Base-by-base conservation (phyloP, 2,329 filamentous ascomycete genomes). In the Botrytis hyacinthi region DNA sequence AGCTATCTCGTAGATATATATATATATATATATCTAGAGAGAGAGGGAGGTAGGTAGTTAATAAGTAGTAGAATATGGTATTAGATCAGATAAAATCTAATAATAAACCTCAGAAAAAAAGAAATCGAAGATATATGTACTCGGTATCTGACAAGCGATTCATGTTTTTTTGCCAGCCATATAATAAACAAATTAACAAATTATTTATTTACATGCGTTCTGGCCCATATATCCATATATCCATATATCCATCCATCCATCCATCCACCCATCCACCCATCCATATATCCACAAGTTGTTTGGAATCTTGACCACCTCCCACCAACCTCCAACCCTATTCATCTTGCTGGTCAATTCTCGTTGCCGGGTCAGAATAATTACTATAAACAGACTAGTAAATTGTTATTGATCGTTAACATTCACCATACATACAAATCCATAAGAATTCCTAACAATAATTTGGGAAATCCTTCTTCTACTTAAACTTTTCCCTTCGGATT, bases 311-410 rank as follows among this genome's bases (percentile, higher is more conserved):
- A 48, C 37, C 37, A 10, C 37, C 35, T 35, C 35, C 37, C 37
- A 40, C 37, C 37, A 40, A 40, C 46, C 37, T 40, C 16, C 37
- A 10, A 68, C 32, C 46, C 48, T 32, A 12, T 32, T 54, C 66
- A 61, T 72, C 1, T 66, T 37, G 63, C 63, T 69, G 48, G 66
- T 40, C 35, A 69, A 42, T 57, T 26, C 40, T 51, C 62, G 71
- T 72, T 72, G 71, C 71, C 37, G 26, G 71, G 71, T 72, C 48
- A 72, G 62, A 29, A 68, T 37, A 37, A 72, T 68, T 72, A 60
- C 71, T 37, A 72, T 32, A 72, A 72, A 42, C 71, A 72, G 71
- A 72, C 71, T 59, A 68, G 61, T 67, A 67, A 66, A n/a, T 67
- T 72, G 70, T 72, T 67, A 72, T 71, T 65, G 57, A 29, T 48